Base-by-base conservation (phyloP, 169 alveolate genomes). In the Babesia divergens region DNA sequence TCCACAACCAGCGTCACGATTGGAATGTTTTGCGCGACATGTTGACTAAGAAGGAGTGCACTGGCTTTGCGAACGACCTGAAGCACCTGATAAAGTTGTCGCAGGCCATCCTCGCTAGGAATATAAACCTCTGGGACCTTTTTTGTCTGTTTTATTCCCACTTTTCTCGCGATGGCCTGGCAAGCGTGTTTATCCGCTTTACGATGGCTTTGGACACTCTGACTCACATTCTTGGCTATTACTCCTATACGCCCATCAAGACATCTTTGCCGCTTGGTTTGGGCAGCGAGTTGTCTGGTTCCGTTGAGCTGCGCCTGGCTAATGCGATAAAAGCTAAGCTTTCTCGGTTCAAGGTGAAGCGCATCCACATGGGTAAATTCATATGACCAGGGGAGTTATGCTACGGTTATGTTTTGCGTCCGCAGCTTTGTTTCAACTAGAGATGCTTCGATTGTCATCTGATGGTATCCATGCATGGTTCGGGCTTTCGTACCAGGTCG, bases 111-210 rank as follows among this genome's bases (percentile, higher is more conserved):
- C 51, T 74, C 1, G 1, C 50, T n/a, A 29, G 55, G 4, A 20
- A 40, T 1, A 18, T 70, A 6, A 59, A 70, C 43, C 28, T 70
- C 46, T 70, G 82, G 82, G 64, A 59, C n/a, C 22, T 70, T 18
- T 70, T 70, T 52, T 70, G 74, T 34, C 24, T 70, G 42, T 70
- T 70, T 40, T 28, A 40, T 38, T 24, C 82, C 9, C 38, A 44
- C 6, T 24, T 37, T 35, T 31, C 37, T 18, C 44, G 31, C 24
- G 74, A 70, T 2, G 20, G 51, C 14, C 7, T 70, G 6, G 22
- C 82, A 1, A 56, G 20, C 35, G 20, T 47, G 18, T 70, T 70
- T 58, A 37, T 59, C 22, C 26, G 72, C 3, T 70, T 70, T 65
- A 44, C 35, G 20, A 37, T 70, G 54, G 72, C 74, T 1, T 2